A percentile compares a stretch with the other conserved stretches of the same genome.
Evolutionary conservation across 441 rosid genomes (phyloP).

Genomic region (Gossypium trilobum): DNA sequence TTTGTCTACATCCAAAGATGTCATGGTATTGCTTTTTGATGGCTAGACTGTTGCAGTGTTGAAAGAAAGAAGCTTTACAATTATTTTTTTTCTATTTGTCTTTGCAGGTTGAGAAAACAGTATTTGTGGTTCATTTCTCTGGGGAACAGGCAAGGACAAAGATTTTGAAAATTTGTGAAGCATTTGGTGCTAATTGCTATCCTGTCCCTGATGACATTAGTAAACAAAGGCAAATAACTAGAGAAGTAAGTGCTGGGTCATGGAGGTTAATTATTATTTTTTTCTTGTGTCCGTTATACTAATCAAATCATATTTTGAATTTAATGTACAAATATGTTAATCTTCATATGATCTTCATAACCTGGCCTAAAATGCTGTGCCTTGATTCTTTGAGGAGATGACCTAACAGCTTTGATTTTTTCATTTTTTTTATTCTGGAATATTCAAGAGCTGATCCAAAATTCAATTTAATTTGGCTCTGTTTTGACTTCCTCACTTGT

Average conservation of each 20-base stretch:
- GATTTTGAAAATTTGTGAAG: slow-evolving; percentile 84
- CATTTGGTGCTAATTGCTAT: slow-evolving; percentile 91
- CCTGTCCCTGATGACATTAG: slow-evolving; percentile 79
- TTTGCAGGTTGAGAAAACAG: slow-evolving; percentile 71
- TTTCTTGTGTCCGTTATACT: not conserved
- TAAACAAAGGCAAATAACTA: slow-evolving; percentile 77
- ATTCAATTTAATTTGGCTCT: slow-evolving; percentile 11
- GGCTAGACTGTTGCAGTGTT: not conserved
- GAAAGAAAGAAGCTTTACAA: slow-evolving; percentile 16
- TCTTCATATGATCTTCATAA: not conserved
- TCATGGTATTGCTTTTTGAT: slow-evolving; percentile 5
- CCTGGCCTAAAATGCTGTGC: not conserved
- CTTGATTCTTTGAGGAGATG: slow-evolving; percentile 2
- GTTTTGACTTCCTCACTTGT: not conserved
- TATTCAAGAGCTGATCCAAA: not conserved
- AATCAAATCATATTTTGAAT: not conserved
- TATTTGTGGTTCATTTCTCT: slow-evolving; percentile 83
- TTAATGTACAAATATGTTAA: not conserved
- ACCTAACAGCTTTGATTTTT: not conserved
- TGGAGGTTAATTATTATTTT: slow-evolving; percentile 14
- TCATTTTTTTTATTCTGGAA: not conserved
- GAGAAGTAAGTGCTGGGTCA: slow-evolving; percentile 55
- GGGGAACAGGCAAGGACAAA: slow-evolving; percentile 94
- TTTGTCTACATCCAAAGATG: not conserved
- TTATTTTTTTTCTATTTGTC: not conserved